Evolutionary conservation across 495 filamentous ascomycete species (phyloP).

Genomic region (Hypoxylon crocopeplum): DNA sequence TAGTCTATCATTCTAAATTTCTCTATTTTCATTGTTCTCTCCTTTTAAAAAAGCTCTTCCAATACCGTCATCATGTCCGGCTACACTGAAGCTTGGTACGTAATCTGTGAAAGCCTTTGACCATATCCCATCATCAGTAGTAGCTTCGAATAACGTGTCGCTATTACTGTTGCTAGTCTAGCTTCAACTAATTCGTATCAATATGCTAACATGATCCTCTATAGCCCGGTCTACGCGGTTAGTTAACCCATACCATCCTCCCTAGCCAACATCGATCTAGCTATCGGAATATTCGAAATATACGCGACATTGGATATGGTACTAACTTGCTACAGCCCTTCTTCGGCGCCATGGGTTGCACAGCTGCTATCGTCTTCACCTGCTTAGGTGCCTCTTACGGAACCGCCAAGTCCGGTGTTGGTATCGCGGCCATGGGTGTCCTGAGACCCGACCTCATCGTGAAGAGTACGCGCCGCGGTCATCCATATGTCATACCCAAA

Average conservation of each 20-base stretch:
- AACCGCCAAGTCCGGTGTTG: constrained; percentile 98
- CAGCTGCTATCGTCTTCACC: constrained; percentile 97
- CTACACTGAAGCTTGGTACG: constrained; percentile 51
- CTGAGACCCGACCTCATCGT: constrained; percentile 97
- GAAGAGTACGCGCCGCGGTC: constrained; percentile 77
- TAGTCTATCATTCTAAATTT: constrained; percentile 6
- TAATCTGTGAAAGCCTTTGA: constrained; percentile 32
- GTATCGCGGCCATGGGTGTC: constrained; percentile 98
- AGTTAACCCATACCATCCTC: constrained; percentile 58
- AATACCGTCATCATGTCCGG: constrained; percentile 52
- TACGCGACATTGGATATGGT: constrained; percentile 18
- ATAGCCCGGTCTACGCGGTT: constrained; percentile 98
- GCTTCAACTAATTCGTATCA: not conserved
- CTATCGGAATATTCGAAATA: constrained; percentile 22
- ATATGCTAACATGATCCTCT: constrained; percentile 27
- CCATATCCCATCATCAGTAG: constrained; percentile 37
- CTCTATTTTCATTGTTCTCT: constrained; percentile 18
- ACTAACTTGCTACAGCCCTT: constrained; percentile 75
- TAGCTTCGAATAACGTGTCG: constrained; percentile 18
- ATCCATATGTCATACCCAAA: not conserved
- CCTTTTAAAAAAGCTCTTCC: constrained; percentile 37
- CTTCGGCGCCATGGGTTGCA: constrained; percentile 99
- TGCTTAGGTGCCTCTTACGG: constrained; percentile 98
- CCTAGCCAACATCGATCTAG: constrained; percentile 14
- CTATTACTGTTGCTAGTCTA: constrained; percentile 12